Percentiles rank a stretch among this genome's conserved stretches.
phyloP scores from a whole-genome alignment of 306 rosid genomes.

The Crataegus laevigata region DNA sequence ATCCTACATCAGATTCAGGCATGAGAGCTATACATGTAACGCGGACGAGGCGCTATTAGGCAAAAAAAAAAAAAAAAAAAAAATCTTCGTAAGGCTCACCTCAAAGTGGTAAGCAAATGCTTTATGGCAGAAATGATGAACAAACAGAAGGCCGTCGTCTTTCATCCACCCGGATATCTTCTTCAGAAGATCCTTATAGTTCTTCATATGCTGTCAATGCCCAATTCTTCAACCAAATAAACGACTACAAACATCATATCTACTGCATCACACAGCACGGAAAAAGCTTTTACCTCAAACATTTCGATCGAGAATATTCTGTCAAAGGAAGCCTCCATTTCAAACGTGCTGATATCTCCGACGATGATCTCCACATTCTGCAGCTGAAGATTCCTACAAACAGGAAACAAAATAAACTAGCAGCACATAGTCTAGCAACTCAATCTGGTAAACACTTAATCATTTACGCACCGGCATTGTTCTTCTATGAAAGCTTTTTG shows the following conservation, averaged over 20 bases:
- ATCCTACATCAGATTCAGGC: slow-evolving; percentile 40
- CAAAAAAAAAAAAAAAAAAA: background rate
- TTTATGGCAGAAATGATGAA: slow-evolving; percentile 79
- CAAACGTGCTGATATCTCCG: slow-evolving; percentile 66
- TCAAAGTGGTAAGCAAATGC: slow-evolving; percentile 86
- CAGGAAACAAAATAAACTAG: background rate
- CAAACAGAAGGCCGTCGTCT: slow-evolving; percentile 65
- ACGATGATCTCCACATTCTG: slow-evolving; percentile 66
- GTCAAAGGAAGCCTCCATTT: slow-evolving; percentile 80
- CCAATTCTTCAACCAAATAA: background rate
- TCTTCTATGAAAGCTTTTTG: slow-evolving; percentile 70
- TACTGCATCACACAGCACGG: background rate
- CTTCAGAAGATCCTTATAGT: slow-evolving; percentile 74
- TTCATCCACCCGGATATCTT: slow-evolving; percentile 91
- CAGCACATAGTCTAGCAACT: background rate
- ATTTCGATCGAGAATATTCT: slow-evolving; percentile 77
- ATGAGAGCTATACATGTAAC: background rate
- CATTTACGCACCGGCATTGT: slow-evolving; percentile 34
- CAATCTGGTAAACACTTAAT: background rate
- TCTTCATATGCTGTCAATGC: slow-evolving; percentile 81
- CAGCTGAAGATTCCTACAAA: slow-evolving; percentile 54
- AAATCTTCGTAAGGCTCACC: slow-evolving; percentile 32
- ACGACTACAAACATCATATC: background rate
- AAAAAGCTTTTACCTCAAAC: slow-evolving; percentile 60
- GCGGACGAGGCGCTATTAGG: no score